A percentile compares a stretch with the other conserved stretches of the same genome.
Conservation (phyloP, 2,329 filamentous ascomycete species). For the Aspergillus japonicus region DNA sequence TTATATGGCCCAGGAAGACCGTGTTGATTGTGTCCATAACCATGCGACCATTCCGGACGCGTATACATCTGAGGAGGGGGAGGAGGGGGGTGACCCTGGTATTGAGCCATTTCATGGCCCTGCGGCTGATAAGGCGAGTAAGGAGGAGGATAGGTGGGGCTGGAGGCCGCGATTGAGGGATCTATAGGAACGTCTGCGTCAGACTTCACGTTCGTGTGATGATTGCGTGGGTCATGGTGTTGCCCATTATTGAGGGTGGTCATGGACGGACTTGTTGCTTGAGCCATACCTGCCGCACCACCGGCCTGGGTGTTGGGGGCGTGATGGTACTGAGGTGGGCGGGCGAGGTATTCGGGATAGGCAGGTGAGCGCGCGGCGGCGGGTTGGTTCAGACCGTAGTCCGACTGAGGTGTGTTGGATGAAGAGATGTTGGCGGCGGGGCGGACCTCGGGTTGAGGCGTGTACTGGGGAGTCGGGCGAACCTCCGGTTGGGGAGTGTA, state of each 20-base stretch:
- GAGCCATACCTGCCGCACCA: constrained; percentile 89
- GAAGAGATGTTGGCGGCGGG: constrained; percentile 66
- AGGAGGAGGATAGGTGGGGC: constrained; percentile 82
- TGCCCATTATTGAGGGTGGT: constrained; percentile 73
- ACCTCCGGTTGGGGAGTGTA: constrained; percentile 42
- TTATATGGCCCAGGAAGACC: constrained; percentile 50
- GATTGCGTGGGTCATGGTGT: constrained; percentile 69
- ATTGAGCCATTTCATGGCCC: constrained; percentile 81
- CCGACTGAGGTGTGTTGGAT: constrained; percentile 80
- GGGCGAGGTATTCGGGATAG: constrained; percentile 84
- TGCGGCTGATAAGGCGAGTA: constrained; percentile 85
- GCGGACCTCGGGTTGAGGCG: constrained; percentile 76
- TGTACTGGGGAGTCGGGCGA: constrained; percentile 63
- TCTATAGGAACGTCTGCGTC: constrained; percentile 98
- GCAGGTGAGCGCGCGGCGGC: constrained; percentile 74
- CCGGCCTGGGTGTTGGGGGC: constrained; percentile 68
- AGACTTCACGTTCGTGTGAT: constrained; percentile 70
- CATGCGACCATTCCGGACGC: constrained; percentile 48
- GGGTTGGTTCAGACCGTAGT: constrained; percentile 77
- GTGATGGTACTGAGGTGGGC: constrained; percentile 69
- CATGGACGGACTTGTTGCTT: constrained; percentile 98
- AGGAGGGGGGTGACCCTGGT: constrained; percentile 49
- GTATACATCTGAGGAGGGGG: constrained; percentile 49
- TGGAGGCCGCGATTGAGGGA: constrained; percentile 92
- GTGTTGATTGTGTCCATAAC: constrained; percentile 48